Evolutionary conservation across 441 rosid species (phyloP), one percentile per base, ranked within the genome.

Genomic region (Theobroma grandiflorum): DNA sequence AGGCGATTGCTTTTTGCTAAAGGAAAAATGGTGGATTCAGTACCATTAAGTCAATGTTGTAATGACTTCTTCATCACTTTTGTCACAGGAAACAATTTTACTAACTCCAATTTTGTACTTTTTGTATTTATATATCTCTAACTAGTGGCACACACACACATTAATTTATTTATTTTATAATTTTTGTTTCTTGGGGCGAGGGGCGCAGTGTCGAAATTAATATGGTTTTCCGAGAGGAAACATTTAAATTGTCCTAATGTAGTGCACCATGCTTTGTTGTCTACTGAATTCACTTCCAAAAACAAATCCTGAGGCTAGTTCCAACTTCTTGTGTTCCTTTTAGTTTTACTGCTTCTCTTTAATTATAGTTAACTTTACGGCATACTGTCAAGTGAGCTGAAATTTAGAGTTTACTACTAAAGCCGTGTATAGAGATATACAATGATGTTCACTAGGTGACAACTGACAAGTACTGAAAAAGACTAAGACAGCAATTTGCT

Each of bases 401-500:
- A 53, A 26, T 20, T 73, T 63, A 71, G 43, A 53, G 6, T 49
- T 43, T 70, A 70, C 43, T 58, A 37, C 22, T 22, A 40, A 50
- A 22, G 15, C 3, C 35, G 55, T 49, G 12, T 42, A 8, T 53
- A 12, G 20, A 55, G 35, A 42, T 33, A 49, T 42, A 14, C n/a
- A 42, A 18, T 8, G 55, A 78, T n/a, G 49, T 38, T 63, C 66
- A 67, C 42, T 55, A 57, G 77, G 77, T 73, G 55, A 59, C 75
- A 66, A 75, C 43, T 62, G 72, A 78, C 75, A 63, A 78, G 20
- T 63, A n/a, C 45, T 11, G 74, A 58, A 74, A 79, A 61, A 58
- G 81, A 52, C 63, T 22, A 49, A 37, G 58, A 74, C 26, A 74
- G 59, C 75, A 37, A 38, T 42, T 70, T 79, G 78, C 87, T 71